These are phyloP conservation scores for Sarcodon sp. DNA, from an alignment of 768 basidiomycete genomes.

Conservation along the genomic window DNA sequence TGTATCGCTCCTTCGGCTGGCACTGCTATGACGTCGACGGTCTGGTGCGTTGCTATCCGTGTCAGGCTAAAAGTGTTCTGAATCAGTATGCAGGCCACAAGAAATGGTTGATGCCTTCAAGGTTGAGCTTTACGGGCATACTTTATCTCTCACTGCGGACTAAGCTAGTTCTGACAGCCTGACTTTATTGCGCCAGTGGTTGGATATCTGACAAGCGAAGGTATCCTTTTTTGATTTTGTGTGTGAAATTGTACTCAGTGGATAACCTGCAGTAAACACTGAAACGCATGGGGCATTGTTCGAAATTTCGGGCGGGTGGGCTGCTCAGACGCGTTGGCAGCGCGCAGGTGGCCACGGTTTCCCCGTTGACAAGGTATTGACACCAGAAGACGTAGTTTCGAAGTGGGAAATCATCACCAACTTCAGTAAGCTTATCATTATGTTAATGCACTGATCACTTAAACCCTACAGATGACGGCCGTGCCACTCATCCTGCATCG, in stretches of 20 bases:
- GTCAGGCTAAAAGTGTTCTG: not conserved
- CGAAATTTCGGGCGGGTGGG: constrained; percentile 87
- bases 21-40: constrained; percentile 82
- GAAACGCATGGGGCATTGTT: constrained; percentile 67
- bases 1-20: constrained; percentile 80
- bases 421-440: constrained; percentile 46
- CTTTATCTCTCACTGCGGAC: too few species aligned
- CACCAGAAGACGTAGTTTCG: constrained; percentile 66
- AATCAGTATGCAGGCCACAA: constrained; percentile 38
- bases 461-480: constrained; percentile 47
- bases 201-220: constrained; percentile 76
- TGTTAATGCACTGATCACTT: constrained; percentile 3
- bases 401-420: constrained; percentile 80
- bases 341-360: constrained; percentile 80
- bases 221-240: constrained; percentile 14
- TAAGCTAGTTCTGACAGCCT: constrained; percentile 34
- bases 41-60: constrained; percentile 38
- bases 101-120: constrained; percentile 88
- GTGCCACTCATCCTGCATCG: constrained; percentile 69
- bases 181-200: constrained; percentile 90
- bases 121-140: constrained; percentile 19
- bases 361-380: constrained; percentile 60
- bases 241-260: not conserved
- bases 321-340: constrained; percentile 88
- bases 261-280: constrained; percentile 38